Base-by-base conservation (phyloP, 2,329 filamentous ascomycete genomes). In the Colletotrichum sp. region DNA sequence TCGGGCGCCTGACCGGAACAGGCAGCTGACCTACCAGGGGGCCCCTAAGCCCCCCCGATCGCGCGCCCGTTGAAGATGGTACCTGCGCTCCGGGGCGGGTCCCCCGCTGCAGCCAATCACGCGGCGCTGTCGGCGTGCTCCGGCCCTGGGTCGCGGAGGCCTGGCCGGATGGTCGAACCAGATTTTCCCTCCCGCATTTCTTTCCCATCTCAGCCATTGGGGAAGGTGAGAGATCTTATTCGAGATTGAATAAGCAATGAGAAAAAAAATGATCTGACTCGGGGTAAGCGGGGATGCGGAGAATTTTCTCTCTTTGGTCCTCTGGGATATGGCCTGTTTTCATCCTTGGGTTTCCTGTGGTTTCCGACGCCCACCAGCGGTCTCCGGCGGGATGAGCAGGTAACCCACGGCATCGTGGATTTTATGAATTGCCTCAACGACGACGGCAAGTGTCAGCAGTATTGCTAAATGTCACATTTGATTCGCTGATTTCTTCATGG, bases 1-100 rank as follows among this genome's bases (percentile, higher is more conserved):
- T 65, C 36, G 57, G 65, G 49, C 74, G 65, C 74, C 71, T 76
- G 70, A 34, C 74, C 70, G 49, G 18, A 76, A 55, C 39, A 74
- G 74, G 74, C 74, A 76, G 44, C 70, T 65, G 44, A 65, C n/a
- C n/a, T n/a, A n/a, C 34, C n/a, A 15, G 66, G 66, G 66, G 18
- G 0, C 18, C 39, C 39, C 39, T n/a, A 49, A 49, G 9, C 3
- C 13, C 30, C n/a, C 18, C 69, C 72, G 69, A 68, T 60, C 39
- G 28, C 10, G 52, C 32, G 26, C 24, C 68, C 73, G 73, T 75
- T 72, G 44, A 52, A 67, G 63, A 68, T 68, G 72, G 62, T 55
- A 52, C 57, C 55, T 57, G 62, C 39, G 30, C 59, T 44, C 59
- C 49, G 44, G 34, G 12, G 18, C 64, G 32, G 55, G 13, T 62